A percentile compares a stretch with the other conserved stretches of the same genome.
Conservation (phyloP, 2,329 filamentous ascomycete genomes). For the Lachnellula subtilissima region DNA sequence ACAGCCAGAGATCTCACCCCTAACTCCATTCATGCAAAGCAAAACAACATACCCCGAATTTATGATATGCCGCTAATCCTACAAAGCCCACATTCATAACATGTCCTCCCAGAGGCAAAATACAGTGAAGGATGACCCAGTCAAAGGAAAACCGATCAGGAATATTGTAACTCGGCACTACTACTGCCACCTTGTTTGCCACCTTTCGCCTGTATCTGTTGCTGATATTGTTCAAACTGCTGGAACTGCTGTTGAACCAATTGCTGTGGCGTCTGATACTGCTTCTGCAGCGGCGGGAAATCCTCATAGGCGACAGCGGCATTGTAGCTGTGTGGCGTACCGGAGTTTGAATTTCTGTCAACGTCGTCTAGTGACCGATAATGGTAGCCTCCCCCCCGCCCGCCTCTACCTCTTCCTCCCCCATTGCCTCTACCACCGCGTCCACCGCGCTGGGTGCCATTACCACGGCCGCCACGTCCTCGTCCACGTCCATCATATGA, state of each 20-base stretch:
- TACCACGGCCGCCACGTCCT: constrained; percentile 31
- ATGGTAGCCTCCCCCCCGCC: constrained; percentile 40
- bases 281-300: constrained; percentile 32
- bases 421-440: constrained; percentile 38
- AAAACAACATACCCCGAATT: background rate
- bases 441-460: constrained; percentile 31
- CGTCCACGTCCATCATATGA: constrained; percentile 27
- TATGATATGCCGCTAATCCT: background rate
- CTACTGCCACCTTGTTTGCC: constrained; percentile 14
- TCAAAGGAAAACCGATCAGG: constrained; percentile 1
- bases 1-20: background rate
- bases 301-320: constrained; percentile 32
- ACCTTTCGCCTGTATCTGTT: constrained; percentile 22
- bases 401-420: constrained; percentile 41
- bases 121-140: background rate
- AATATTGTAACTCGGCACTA: constrained; percentile 28
- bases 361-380: constrained; percentile 68
- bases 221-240: constrained; percentile 26
- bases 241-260: constrained; percentile 30
- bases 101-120: background rate
- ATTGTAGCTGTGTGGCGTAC: constrained; percentile 29
- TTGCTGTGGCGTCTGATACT: constrained; percentile 31
- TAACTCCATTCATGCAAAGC: constrained; percentile 1
- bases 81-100: background rate
- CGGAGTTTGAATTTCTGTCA: constrained; percentile 40